Percentiles rank a stretch among this genome's conserved stretches.
phyloP scores from a whole-genome alignment of 345 rosid species.

The Acer saccharum region DNA sequence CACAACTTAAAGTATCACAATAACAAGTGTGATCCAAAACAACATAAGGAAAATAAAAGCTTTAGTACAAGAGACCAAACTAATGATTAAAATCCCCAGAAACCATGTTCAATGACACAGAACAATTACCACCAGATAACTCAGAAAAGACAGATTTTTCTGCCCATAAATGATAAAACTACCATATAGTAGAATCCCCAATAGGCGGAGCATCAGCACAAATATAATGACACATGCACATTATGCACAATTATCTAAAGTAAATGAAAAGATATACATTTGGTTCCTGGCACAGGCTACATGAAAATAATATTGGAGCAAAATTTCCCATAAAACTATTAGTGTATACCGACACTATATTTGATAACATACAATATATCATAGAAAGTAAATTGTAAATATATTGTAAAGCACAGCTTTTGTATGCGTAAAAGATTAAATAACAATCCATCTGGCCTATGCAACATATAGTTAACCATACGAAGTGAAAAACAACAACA shows the following conservation, averaged over 20 bases:
- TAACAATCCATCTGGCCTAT: neutral
- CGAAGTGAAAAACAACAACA: neutral
- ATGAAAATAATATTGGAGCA: neutral
- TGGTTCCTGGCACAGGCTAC: neutral
- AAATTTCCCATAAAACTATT: neutral
- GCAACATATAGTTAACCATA: neutral
- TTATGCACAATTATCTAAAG: neutral
- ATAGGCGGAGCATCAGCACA: neutral
- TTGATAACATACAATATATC: neutral
- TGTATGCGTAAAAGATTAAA: neutral
- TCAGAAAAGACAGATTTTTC: neutral
- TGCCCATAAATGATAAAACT: neutral
- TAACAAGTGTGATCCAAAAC: neutral
- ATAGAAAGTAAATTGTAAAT: neutral
- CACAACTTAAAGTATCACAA: conserved; percentile 9
- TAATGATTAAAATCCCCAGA: neutral
- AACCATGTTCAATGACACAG: neutral
- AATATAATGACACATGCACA: neutral
- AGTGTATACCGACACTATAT: neutral
- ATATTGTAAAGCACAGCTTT: neutral
- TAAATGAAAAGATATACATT: neutral
- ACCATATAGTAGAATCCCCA: neutral
- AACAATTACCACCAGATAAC: neutral
- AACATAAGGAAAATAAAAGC: neutral
- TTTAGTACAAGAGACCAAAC: neutral